Percentiles rank a stretch among this genome's conserved stretches.
Conservation (phyloP, 495 filamentous ascomycete species). For the Parathielavia hyrcaniae region DNA sequence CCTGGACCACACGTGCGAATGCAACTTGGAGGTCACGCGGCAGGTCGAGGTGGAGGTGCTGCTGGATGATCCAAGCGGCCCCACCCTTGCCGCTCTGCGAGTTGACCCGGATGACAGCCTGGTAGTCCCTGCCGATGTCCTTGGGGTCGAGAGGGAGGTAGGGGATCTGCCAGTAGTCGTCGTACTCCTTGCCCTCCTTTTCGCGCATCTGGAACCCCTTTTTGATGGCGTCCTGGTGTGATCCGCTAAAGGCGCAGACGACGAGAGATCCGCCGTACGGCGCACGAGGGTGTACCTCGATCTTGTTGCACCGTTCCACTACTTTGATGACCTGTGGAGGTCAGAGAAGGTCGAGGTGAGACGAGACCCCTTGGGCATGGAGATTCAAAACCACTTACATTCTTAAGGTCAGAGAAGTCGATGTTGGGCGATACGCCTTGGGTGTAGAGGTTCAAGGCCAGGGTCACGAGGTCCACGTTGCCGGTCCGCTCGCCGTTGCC, state of each 20-base stretch:
- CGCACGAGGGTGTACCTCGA: conserved; percentile 80
- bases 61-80: conserved; percentile 88
- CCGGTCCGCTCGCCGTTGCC: conserved; percentile 95
- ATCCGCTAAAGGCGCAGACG: conserved; percentile 82
- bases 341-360: conserved; percentile 89
- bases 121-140: conserved; percentile 93
- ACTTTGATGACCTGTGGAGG: conserved; percentile 79
- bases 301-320: conserved; percentile 90
- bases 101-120: conserved; percentile 96
- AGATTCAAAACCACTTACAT: conserved; percentile 51
- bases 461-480: conserved; percentile 91
- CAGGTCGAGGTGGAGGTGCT: conserved; percentile 81
- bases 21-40: conserved; percentile 89
- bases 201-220: conserved; percentile 83
- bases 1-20: conserved; percentile 83
- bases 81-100: conserved; percentile 94
- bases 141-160: conserved; percentile 91
- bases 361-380: conserved; percentile 89
- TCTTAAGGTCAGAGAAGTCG: conserved; percentile 87
- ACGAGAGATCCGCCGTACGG: conserved; percentile 90
- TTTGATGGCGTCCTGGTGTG: conserved; percentile 96
- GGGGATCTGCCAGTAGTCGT: conserved; percentile 64
- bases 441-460: conserved; percentile 93
- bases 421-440: conserved; percentile 85
- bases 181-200: conserved; percentile 48